Base-by-base conservation (phyloP, 2,329 filamentous ascomycete species). In the Scolecobasidium constrictum region DNA sequence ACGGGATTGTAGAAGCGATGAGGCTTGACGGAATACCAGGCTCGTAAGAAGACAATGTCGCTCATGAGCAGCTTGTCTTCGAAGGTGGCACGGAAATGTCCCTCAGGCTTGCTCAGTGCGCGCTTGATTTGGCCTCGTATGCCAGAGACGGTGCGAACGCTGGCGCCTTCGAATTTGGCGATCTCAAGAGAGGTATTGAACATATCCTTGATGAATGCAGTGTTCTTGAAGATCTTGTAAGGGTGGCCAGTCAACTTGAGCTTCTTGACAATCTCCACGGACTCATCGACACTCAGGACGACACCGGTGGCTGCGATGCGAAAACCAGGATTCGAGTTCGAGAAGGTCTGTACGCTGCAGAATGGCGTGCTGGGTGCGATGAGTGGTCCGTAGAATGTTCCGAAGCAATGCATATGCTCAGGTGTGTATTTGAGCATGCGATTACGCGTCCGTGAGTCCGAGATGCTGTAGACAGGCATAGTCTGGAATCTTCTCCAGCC, bases 151-250 rank as follows among this genome's bases (percentile, higher is more conserved):
- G 93, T 98, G 58, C 88, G 86, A 66, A 98, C 90, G 44, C 85
- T 80, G 7, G 92, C 92, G 45, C 92, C 92, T 67, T 98, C 92
- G 56, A 98, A 98, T 60, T 96, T 98, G 55, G 92, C 90, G 50
- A 98, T 92, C 60, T 98, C 92, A 34, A 98, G 78, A 0, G 86
- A 74, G 1, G 83, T 81, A 58, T 78, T 87, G 72, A 98, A 98
- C 92, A 98, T 98, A 66, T 94, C 86, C 63, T 92, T 93, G 67
- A 98, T 87, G 60, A 98, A 98, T 31, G 92, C 88, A 0, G 92
- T 98, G 68, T 98, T 98, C 66, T 94, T 94, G 77, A 93, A 96
- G 63, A 96, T 93, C 68, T 96, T 96, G 74, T 92, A 93, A 1
- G 92, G 88, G 38, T 78, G 73, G 47, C 92, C 92, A 0, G 87